phyloP scores from a whole-genome alignment of 441 rosid genomes.

The Geranium incanum region DNA sequence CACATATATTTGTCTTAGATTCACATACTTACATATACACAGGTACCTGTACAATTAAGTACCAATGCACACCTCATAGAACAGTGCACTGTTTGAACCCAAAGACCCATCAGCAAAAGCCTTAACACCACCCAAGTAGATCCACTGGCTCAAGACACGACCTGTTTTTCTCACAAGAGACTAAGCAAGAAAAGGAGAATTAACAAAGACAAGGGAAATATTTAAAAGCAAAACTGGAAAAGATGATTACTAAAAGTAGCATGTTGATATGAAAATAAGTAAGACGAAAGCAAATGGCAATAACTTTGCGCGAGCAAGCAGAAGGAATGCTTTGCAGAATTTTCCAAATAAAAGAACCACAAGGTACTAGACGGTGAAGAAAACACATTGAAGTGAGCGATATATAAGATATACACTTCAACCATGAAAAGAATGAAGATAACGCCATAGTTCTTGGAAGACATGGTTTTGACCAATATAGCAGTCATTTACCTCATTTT shows the following conservation, averaged over 20 bases:
- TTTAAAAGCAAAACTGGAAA: background rate
- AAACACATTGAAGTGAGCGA: too few species aligned
- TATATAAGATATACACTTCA: too few species aligned
- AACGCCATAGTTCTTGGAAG: too few species aligned
- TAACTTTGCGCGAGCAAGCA: too few species aligned
- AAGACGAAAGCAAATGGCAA: too few species aligned
- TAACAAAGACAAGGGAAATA: background rate
- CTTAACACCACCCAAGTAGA: slow-evolving; percentile 86
- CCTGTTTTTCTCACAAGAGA: slow-evolving; percentile 47
- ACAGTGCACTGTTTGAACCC: slow-evolving; percentile 78
- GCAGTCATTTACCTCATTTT: too few species aligned
- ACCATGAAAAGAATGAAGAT: too few species aligned
- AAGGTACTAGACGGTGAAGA: too few species aligned
- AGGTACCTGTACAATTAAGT: background rate
- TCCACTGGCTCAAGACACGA: slow-evolving; percentile 49
- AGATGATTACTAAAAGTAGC: background rate
- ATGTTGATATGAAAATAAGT: too few species aligned
- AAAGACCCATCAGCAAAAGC: slow-evolving; percentile 89
- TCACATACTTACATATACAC: background rate
- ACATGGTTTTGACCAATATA: too few species aligned
- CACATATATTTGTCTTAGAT: slow-evolving; percentile 10
- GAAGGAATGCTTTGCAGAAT: too few species aligned
- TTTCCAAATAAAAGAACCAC: too few species aligned
- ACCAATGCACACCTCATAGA: slow-evolving; percentile 52
- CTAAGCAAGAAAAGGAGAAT: slow-evolving; percentile 27